These are phyloP conservation scores for Camellia sinensis DNA, from an alignment of 148 eudicot species.

Conservation along the genomic window DNA sequence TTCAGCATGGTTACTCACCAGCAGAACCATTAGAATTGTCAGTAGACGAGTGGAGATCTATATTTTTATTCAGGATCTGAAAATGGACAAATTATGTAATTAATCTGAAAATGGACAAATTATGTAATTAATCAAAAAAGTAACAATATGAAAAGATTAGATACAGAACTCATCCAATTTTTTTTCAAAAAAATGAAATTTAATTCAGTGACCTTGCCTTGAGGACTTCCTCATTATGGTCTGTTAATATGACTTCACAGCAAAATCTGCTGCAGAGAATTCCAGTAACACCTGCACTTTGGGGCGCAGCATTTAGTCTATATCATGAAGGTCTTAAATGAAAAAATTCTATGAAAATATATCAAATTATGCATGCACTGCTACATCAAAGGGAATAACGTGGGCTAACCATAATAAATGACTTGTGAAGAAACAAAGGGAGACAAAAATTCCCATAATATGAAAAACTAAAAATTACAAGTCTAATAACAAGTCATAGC, in stretches of 20 bases:
- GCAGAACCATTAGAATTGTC: conserved; percentile 38
- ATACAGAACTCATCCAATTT: background rate
- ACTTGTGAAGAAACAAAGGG: background rate
- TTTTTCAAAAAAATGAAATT: background rate
- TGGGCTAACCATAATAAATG: background rate
- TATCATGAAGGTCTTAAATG: background rate
- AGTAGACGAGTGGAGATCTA: conserved; percentile 61
- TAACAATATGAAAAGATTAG: conserved; percentile 1
- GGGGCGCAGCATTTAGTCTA: background rate
- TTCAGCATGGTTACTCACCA: conserved; percentile 41
- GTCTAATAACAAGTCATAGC: background rate
- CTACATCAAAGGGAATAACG: background rate
- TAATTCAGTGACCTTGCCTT: conserved; percentile 57
- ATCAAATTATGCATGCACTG: background rate
- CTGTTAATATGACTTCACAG: conserved; percentile 67
- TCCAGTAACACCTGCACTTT: conserved; percentile 70
- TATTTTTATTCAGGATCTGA: conserved; percentile 77
- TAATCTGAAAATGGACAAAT: conserved; percentile 45
- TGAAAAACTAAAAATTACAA: background rate
- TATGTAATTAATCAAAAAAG: background rate
- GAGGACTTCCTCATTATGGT: conserved; percentile 85
- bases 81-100: conserved; percentile 3
- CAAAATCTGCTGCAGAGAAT: conserved; percentile 82
- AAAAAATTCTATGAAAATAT: conserved; percentile 7
- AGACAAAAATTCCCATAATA: background rate